Base-by-base conservation (phyloP, 2,329 filamentous ascomycete species). In the Parascedosporium putredinis region DNA sequence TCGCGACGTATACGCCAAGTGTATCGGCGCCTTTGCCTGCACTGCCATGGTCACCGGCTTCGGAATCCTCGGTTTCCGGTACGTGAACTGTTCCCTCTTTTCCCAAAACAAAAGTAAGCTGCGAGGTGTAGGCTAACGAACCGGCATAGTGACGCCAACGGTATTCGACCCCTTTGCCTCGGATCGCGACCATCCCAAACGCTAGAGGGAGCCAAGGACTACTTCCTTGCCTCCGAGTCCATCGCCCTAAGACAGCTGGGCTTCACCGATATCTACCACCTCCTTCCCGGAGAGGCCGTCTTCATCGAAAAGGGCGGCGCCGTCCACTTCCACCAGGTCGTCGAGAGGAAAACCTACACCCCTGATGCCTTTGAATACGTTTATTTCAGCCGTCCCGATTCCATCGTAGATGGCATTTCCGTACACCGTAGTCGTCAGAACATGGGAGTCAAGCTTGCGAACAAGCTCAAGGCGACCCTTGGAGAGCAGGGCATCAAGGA, bases 221-320 rank as follows among this genome's bases (percentile, higher is more conserved):
- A 94, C 70, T 88, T 95, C 77, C 79, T 95, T 72, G 88, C 88
- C 1, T 95, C 88, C 0, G 89, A 95, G 66, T 91, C 85, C 7
- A 82, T 95, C 46, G 89, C 88, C 7, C 71, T 95, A 44, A 78
- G 78, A 43, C 88, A 94, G 63, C 81, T 91, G 45, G 88, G 88
- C 14, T 95, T 93, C 69, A 72, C 66, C 29, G 74, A 88, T 60
- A 83, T 94, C 57, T 67, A 75, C 34, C 86, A 95, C 60, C 86
- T 95, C 55, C 68, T 83, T 49, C 88, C 89, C 0, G 89, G 90
- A 20, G 79, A 95, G 67, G 88, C 88, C 2, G 87, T 94, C 54
- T 88, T 94, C 60, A 83, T 94, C 54, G 74, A 84, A 59, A 94
- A 94, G 68, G 87, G 87, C 36, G 74, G 78, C 46, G 71, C 74